Evolutionary conservation across 495 filamentous ascomycete genomes (phyloP), one percentile per base, ranked within the genome.

Genomic region (Monascus purpureus): DNA sequence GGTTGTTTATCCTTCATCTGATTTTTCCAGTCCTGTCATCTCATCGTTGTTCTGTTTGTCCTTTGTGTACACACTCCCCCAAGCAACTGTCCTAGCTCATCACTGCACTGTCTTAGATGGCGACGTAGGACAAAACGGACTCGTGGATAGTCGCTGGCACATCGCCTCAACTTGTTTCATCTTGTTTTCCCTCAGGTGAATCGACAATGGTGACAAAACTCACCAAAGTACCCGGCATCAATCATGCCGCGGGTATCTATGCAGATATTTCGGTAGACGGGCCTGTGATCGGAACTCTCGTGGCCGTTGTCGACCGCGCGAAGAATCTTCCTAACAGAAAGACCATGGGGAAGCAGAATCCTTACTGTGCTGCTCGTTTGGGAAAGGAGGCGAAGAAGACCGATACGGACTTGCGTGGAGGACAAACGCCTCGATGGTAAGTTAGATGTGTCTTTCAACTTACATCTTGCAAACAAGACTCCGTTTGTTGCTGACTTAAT

Each of bases 341-440:
- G 63, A 84, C 84, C 2, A 93, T 96, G 67, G 88, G 92, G 33
- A 99, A 99, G 61, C 90, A 99, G 59, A 85, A 95, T 52, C 87
- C 92, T 5, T 99, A 95, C 50, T 94, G 86, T 57, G 88, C 92
- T 28, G 85, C 82, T 22, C 69, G 90, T 27, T 57, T 99, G 18
- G 90, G 88, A 7, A 99, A 99, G 53, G 88, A 96, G 57, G 92
- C 88, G 12, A 93, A 93, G 68, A 94, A 94, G 60, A 99, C 90
- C 1, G 81, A 81, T 17, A 94, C 87, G 4, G 92, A 99, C 58
- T 74, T 85, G 38, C 67, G 90, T 47, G 90, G 90, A 37, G 90
- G 90, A 26, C 90, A 99, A 58, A 96, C 88, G 17, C 90, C 90
- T 6, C 76, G 69, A 72, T 99, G 90, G 90, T 90, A 72, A 46